phyloP scores from a whole-genome alignment of 2,329 filamentous ascomycete genomes.

The Scedosporium dehoogii region DNA sequence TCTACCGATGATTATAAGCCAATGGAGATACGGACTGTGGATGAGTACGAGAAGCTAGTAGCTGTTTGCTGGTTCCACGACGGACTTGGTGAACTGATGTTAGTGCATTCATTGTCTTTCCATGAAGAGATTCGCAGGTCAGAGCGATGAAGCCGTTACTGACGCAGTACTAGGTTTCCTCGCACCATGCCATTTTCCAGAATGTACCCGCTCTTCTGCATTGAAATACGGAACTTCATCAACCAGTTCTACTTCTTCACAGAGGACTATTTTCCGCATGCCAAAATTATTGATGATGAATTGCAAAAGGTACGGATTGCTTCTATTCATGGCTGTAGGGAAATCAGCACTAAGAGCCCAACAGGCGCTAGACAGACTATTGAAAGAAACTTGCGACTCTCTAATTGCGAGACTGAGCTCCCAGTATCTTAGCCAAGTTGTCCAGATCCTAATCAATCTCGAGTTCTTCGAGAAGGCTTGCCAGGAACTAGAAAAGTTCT shows the following conservation, averaged over 20 bases:
- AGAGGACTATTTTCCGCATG: conserved; percentile 89
- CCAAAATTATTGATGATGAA: conserved; percentile 82
- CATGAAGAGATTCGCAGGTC: background rate
- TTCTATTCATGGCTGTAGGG: background rate
- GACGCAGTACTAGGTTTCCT: conserved; percentile 54
- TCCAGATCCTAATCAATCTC: conserved; percentile 97
- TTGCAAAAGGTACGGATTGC: conserved; percentile 55
- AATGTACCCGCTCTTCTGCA: conserved; percentile 98
- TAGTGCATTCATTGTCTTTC: conserved; percentile 21
- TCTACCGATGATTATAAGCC: conserved; percentile 99
- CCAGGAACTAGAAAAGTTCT: conserved; percentile 73
- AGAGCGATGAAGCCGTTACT: too few relatives aligned
- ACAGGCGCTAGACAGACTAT: conserved; percentile 84
- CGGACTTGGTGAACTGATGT: conserved; percentile 68
- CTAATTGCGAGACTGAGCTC: conserved; percentile 81
- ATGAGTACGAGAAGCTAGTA: conserved; percentile 92
- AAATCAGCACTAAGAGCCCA: background rate
- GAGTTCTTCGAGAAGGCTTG: conserved; percentile 96
- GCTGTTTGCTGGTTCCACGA: conserved; percentile 96
- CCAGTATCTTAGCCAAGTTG: conserved; percentile 94
- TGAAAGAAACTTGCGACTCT: conserved; percentile 80
- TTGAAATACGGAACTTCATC: conserved; percentile 93
- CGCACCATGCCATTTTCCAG: conserved; percentile 93
- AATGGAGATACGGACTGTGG: conserved; percentile 83
- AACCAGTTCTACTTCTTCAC: conserved; percentile 98